A percentile compares a stretch with the other conserved stretches of the same genome.
Conservation (phyloP, 331 rosid genomes). For the Stylosanthes scabra region DNA sequence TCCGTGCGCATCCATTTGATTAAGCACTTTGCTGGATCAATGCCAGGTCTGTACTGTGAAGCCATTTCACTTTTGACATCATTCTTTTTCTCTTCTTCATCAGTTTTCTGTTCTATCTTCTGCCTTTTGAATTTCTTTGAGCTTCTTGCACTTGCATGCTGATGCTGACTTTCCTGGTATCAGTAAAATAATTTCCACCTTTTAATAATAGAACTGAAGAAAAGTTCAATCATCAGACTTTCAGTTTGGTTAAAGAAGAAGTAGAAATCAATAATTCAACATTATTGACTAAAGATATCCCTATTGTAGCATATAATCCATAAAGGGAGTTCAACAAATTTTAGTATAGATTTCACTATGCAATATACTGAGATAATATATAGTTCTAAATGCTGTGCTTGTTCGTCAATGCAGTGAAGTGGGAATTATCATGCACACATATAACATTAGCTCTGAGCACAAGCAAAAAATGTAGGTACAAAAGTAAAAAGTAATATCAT, state of each 20-base stretch:
- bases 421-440: neutral
- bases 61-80: conserved; percentile 46
- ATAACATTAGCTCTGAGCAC: neutral
- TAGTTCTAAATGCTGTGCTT: neutral
- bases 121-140: conserved; percentile 63
- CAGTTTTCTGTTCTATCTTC: conserved; percentile 45
- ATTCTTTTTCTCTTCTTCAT: conserved; percentile 42
- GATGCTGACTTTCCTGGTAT: conserved; percentile 54
- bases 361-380: neutral
- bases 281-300: conserved; percentile 1
- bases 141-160: conserved; percentile 48
- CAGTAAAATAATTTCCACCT: conserved; percentile 17
- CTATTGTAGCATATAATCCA: neutral
- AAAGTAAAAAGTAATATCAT: conserved; percentile 34
- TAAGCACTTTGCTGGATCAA: conserved; percentile 37
- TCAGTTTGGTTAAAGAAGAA: neutral
- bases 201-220: neutral
- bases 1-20: conserved; percentile 87
- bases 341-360: conserved; percentile 18
- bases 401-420: conserved; percentile 6
- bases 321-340: conserved; percentile 6
- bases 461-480: neutral
- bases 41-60: conserved; percentile 40
- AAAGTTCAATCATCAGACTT: conserved; percentile 8
- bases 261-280: neutral